A percentile compares a stretch with the other conserved stretches of the same genome.
Conservation (phyloP, 2,329 filamentous ascomycete species). For the Thermoascus crustaceus region DNA sequence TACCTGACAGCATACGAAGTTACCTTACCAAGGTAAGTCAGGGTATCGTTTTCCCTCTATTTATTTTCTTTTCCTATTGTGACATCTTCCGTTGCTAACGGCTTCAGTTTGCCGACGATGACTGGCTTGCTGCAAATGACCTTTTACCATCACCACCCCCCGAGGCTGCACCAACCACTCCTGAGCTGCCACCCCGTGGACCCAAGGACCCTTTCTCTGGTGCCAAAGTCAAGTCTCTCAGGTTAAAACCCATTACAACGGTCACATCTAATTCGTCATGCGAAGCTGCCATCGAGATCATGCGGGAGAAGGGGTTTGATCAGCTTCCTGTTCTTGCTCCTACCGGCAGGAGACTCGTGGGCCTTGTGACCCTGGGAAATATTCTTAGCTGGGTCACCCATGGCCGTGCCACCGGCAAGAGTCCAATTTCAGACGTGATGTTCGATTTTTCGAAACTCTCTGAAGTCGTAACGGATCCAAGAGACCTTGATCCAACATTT, state of each 20-base stretch:
- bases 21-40: conserved; percentile 73
- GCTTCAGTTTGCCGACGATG: conserved; percentile 78
- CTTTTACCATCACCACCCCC: conserved; percentile 61
- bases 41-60: background rate
- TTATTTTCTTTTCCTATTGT: background rate
- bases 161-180: conserved; percentile 26
- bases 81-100: conserved; percentile 9
- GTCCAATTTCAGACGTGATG: conserved; percentile 80
- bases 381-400: conserved; percentile 82
- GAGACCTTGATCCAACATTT: conserved; percentile 46
- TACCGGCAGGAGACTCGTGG: conserved; percentile 66
- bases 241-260: conserved; percentile 89
- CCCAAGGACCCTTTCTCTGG: conserved; percentile 62
- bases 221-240: conserved; percentile 72
- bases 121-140: conserved; percentile 96
- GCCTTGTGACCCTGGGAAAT: conserved; percentile 90
- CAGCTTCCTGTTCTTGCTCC: conserved; percentile 82
- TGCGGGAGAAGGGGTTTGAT: conserved; percentile 97
- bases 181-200: conserved; percentile 26
- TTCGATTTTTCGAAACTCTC: conserved; percentile 85
- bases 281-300: conserved; percentile 86
- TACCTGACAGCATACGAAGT: conserved; percentile 93
- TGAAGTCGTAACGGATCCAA: conserved; percentile 84
- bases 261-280: conserved; percentile 63
- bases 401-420: conserved; percentile 66